Evolutionary conservation across 2,329 filamentous ascomycete species (phyloP).

Genomic region (Ophiosphaerella korrae): DNA sequence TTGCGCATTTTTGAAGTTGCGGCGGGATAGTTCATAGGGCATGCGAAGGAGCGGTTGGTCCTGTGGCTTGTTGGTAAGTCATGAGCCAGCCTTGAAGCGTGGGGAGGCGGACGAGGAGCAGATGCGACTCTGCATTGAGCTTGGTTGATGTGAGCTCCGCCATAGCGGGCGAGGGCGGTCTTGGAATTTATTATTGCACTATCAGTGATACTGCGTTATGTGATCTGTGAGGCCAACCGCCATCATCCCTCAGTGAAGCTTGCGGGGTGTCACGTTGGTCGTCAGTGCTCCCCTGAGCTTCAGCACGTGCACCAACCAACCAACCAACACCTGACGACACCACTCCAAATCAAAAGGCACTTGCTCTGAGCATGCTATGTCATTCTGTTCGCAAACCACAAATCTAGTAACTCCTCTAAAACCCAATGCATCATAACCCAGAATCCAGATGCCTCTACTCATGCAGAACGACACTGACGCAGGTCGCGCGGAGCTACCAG

Average conservation of each 20-base stretch:
- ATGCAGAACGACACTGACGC: slow-evolving; percentile 40
- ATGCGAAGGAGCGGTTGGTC: slow-evolving; percentile 94
- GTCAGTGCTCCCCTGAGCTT: slow-evolving; percentile 17
- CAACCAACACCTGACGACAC: background rate
- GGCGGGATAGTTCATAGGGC: slow-evolving; percentile 88
- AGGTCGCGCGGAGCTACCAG: slow-evolving; percentile 41
- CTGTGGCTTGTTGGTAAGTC: slow-evolving; percentile 51
- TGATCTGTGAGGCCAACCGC: background rate
- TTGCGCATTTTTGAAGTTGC: slow-evolving; percentile 89
- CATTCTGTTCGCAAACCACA: slow-evolving; percentile 41
- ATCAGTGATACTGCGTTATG: background rate
- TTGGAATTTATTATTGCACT: no score
- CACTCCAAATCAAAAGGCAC: background rate
- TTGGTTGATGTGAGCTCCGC: slow-evolving; percentile 62
- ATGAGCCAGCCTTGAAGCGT: background rate
- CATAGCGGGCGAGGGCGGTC: slow-evolving; percentile 36
- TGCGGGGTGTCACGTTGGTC: slow-evolving; percentile 16
- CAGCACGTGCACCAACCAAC: background rate
- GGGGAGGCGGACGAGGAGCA: slow-evolving; percentile 66
- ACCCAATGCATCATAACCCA: slow-evolving; percentile 44
- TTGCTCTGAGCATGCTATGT: slow-evolving; percentile 28
- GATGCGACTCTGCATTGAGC: slow-evolving; percentile 75
- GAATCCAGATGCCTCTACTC: slow-evolving; percentile 42
- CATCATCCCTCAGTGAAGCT: background rate
- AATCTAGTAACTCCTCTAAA: slow-evolving; percentile 48